Evolutionary conservation across 352 stramenopile species (phyloP).

Genomic region (Phytopythium montanum): DNA sequence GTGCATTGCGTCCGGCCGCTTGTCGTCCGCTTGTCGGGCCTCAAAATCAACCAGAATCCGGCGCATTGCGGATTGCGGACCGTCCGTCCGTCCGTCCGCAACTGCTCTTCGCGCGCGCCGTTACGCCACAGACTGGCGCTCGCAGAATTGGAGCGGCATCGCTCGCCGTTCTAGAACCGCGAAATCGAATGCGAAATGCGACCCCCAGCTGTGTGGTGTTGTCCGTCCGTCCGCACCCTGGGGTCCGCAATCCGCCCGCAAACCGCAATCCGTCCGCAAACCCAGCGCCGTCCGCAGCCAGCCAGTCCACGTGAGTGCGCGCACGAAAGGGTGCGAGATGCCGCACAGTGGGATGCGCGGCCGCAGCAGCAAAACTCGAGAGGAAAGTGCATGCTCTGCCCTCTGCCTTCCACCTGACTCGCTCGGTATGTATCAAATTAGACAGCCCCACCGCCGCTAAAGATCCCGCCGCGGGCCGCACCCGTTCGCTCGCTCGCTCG

Average conservation of each 20-base stretch:
- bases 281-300: not conserved
- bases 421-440: not conserved
- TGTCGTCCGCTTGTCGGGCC: not conserved
- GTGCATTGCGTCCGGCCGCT: not conserved
- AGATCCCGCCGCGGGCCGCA: not conserved
- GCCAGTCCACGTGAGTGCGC: not conserved
- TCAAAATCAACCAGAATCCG: not conserved
- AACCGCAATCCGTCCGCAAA: too few relatives aligned
- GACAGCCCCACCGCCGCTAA: not conserved
- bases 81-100: too few relatives aligned
- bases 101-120: too few relatives aligned
- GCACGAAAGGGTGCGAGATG: conserved; percentile 3
- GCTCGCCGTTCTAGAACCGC: too few relatives aligned
- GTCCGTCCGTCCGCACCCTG: too few relatives aligned
- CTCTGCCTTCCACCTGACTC: not conserved
- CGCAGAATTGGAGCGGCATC: not conserved
- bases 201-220: too few relatives aligned
- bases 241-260: too few relatives aligned
- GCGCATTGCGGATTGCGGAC: not conserved
- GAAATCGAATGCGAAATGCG: not conserved
- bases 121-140: too few relatives aligned
- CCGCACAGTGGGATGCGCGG: not conserved
- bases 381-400: not conserved
- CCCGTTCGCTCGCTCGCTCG: too few relatives aligned
- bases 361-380: not conserved